Conservation (phyloP, 2,329 filamentous ascomycete genomes). For the Eurotiales sp. region DNA sequence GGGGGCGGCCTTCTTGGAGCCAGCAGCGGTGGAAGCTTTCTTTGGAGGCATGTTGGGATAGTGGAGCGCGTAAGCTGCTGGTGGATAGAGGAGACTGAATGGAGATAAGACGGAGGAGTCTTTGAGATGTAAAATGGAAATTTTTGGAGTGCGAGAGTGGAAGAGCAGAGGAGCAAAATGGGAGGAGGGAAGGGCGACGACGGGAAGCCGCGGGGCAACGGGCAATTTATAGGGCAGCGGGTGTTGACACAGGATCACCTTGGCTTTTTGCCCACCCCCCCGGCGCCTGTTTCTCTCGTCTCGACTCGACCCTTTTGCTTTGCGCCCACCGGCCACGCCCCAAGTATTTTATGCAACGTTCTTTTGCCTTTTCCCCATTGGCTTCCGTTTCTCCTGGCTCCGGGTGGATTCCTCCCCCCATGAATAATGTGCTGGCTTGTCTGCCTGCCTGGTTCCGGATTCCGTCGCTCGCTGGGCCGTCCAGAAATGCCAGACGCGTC, state of each 20-base stretch:
- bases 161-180: slow-evolving; percentile 28
- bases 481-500: slow-evolving; percentile 8
- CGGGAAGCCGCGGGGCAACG: slow-evolving; percentile 39
- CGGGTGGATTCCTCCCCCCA: slow-evolving; percentile 8
- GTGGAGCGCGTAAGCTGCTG: slow-evolving; percentile 1
- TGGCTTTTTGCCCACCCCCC: slow-evolving; percentile 2
- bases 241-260: slow-evolving; percentile 41
- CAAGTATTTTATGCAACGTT: background rate
- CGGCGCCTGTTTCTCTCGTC: too few species aligned
- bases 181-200: slow-evolving; percentile 34
- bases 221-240: slow-evolving; percentile 40
- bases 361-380: slow-evolving; percentile 9
- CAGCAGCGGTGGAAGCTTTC: slow-evolving; percentile 53
- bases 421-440: slow-evolving; percentile 14
- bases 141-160: slow-evolving; percentile 16
- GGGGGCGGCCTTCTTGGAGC: slow-evolving; percentile 58
- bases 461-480: slow-evolving; percentile 9
- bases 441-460: slow-evolving; percentile 9
- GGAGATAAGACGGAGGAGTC: too few species aligned
- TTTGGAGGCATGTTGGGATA: slow-evolving; percentile 60
- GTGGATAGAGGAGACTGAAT: slow-evolving; percentile 7
- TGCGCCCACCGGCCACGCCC: background rate
- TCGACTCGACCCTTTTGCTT: background rate
- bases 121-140: slow-evolving; percentile 1
- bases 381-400: background rate